phyloP scores from a whole-genome alignment of 352 stramenopile genomes.

The Globisporangium irregulare region DNA sequence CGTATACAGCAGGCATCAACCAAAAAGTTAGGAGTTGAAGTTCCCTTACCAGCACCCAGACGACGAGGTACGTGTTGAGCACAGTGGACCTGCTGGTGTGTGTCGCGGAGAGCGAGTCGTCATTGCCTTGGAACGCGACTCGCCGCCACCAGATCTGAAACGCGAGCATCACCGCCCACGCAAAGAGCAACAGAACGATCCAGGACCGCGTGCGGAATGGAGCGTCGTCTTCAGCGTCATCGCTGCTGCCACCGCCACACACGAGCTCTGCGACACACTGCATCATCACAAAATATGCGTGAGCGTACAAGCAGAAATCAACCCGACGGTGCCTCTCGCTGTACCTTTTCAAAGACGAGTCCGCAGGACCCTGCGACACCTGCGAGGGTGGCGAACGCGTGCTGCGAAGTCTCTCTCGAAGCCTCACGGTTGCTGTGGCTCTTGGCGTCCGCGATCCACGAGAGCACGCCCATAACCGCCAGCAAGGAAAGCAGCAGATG shows the following conservation, averaged over 20 bases:
- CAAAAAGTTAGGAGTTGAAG: too few relatives aligned
- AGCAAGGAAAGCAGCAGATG: slow-evolving; percentile 19
- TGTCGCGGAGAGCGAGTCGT: background rate
- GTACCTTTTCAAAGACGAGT: slow-evolving; percentile 38
- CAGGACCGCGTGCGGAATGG: slow-evolving; percentile 3
- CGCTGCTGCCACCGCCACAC: background rate
- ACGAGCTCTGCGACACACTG: slow-evolving; percentile 23
- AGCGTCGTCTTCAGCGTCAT: background rate
- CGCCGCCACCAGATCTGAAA: slow-evolving; percentile 20
- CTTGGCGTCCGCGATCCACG: slow-evolving; percentile 20
- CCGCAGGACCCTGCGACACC: slow-evolving; percentile 22
- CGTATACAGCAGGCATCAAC: background rate
- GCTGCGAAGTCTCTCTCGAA: background rate
- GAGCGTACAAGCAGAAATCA: background rate
- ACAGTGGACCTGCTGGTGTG: slow-evolving; percentile 4
- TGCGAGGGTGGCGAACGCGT: slow-evolving; percentile 27
- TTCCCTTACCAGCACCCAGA: slow-evolving; percentile 18
- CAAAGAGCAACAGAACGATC: slow-evolving; percentile 17
- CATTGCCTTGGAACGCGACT: slow-evolving; percentile 4
- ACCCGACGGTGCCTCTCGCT: background rate
- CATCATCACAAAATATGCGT: background rate
- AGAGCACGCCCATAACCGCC: slow-evolving; percentile 18
- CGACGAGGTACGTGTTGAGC: slow-evolving; percentile 16
- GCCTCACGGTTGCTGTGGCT: background rate
- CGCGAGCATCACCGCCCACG: slow-evolving; percentile 19